These are phyloP conservation scores for Tetrapisispora taiwanensis DNA, from an alignment of 805 yeast species.

Conservation along the genomic window DNA sequence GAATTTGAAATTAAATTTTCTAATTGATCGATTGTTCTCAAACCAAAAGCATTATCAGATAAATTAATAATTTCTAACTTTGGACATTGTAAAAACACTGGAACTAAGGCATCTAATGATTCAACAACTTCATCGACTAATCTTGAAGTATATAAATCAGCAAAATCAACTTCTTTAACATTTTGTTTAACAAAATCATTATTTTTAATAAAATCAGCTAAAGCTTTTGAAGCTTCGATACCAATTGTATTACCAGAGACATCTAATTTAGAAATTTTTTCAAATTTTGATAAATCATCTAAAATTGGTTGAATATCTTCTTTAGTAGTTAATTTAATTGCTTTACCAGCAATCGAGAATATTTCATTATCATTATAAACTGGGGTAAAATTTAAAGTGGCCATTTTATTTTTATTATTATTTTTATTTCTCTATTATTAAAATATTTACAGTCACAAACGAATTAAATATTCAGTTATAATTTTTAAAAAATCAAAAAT, in stretches of 20 bases:
- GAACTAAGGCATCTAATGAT: slow-evolving; percentile 61
- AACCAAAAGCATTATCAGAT: slow-evolving; percentile 94
- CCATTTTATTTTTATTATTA: too few relatives aligned
- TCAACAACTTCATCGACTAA: slow-evolving; percentile 89
- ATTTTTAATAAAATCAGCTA: slow-evolving; percentile 46
- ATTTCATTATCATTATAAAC: slow-evolving; percentile 37
- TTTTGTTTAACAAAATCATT: slow-evolving; percentile 32
- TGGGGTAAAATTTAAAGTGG: slow-evolving; percentile 32
- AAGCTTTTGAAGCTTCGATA: slow-evolving; percentile 68
- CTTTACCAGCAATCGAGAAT: slow-evolving; percentile 63
- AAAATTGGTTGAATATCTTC: slow-evolving; percentile 67
- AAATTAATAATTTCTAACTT: slow-evolving; percentile 66
- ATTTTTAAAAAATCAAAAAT: too few relatives aligned
- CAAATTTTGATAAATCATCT: slow-evolving; percentile 38
- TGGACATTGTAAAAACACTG: slow-evolving; percentile 59
- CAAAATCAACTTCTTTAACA: slow-evolving; percentile 64
- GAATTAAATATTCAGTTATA: too few relatives aligned
- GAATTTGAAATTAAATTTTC: slow-evolving; percentile 71
- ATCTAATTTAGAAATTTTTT: slow-evolving; percentile 46
- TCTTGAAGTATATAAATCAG: slow-evolving; percentile 92
- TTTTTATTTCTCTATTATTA: too few relatives aligned
- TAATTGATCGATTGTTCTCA: slow-evolving; percentile 85
- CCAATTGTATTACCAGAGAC: slow-evolving; percentile 93
- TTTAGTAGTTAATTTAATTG: slow-evolving; percentile 60
- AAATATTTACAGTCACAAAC: too few relatives aligned